Percentiles rank a stretch among this genome's conserved stretches.
Evolutionary conservation across 1,284 basidiomycete genomes (phyloP).

Genomic region (Apiotrichum siamense): DNA sequence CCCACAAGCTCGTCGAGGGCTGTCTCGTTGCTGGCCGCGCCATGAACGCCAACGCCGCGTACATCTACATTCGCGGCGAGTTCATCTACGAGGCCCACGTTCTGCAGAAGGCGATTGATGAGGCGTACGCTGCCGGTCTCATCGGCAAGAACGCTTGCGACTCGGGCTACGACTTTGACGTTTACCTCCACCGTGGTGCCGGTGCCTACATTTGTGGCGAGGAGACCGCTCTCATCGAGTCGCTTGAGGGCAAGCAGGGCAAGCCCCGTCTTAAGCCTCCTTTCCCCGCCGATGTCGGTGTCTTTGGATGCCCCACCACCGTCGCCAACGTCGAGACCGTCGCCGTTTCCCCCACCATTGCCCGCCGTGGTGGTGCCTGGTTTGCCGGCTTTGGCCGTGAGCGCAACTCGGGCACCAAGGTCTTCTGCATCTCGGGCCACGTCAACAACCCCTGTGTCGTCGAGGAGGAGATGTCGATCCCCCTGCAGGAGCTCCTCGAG

Average conservation of each 20-base stretch:
- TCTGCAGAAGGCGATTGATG: slow-evolving; percentile 88
- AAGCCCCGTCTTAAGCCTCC: slow-evolving; percentile 98
- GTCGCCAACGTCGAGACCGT: slow-evolving; percentile 99
- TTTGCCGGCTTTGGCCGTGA: slow-evolving; percentile 88
- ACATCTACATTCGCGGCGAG: slow-evolving; percentile 99
- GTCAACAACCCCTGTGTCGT: slow-evolving; percentile 98
- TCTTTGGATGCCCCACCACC: slow-evolving; percentile 94
- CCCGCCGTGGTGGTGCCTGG: slow-evolving; percentile 84
- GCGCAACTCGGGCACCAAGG: slow-evolving; percentile 90
- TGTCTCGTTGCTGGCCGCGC: slow-evolving; percentile 95
- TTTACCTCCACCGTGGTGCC: slow-evolving; percentile 93
- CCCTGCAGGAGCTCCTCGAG: slow-evolving; percentile 86
- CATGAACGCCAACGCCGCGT: slow-evolving; percentile 92
- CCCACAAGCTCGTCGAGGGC: slow-evolving; percentile 96
- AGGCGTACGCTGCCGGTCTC: slow-evolving; percentile 88
- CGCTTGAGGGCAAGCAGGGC: slow-evolving; percentile 92
- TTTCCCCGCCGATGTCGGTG: slow-evolving; percentile 95
- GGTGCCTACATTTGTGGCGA: slow-evolving; percentile 99
- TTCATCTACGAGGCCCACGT: slow-evolving; percentile 93
- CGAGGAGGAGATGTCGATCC: slow-evolving; percentile 99
- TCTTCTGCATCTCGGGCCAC: slow-evolving; percentile 93
- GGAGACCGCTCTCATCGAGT: slow-evolving; percentile 96
- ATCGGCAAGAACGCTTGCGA: slow-evolving; percentile 90
- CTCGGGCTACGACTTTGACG: slow-evolving; percentile 88
- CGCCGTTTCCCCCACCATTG: slow-evolving; percentile 94